phyloP scores from a whole-genome alignment of 148 eudicot genomes.

The Diospyros kaki region DNA sequence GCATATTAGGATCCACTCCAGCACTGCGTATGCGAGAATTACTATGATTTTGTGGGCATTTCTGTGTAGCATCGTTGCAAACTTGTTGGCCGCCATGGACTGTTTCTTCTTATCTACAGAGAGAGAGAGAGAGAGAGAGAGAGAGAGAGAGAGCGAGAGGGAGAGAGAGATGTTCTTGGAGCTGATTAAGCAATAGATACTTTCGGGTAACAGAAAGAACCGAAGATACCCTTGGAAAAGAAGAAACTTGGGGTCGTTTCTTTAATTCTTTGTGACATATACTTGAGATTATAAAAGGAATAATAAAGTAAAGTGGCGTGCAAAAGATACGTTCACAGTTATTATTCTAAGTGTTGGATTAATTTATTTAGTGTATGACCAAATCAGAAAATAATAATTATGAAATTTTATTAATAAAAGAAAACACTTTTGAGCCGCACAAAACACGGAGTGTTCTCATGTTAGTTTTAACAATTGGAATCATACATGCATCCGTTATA shows the following conservation, averaged over 20 bases:
- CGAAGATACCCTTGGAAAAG: neutral
- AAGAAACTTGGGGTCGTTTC: too few species aligned
- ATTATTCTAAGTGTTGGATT: too few species aligned
- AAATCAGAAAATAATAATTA: too few species aligned
- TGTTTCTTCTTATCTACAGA: neutral
- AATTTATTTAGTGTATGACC: too few species aligned
- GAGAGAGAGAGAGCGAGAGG: neutral
- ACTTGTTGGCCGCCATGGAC: constrained; percentile 25
- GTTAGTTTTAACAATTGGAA: too few species aligned
- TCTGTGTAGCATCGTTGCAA: constrained; percentile 24
- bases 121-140: neutral
- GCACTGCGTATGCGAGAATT: constrained; percentile 18
- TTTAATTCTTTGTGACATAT: too few species aligned
- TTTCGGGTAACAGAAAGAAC: neutral
- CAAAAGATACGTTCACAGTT: too few species aligned
- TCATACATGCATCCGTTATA: neutral
- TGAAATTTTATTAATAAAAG: too few species aligned
- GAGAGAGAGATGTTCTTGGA: neutral
- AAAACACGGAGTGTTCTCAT: too few species aligned
- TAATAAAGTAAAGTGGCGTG: too few species aligned
- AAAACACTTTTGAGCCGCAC: too few species aligned
- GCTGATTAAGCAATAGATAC: neutral
- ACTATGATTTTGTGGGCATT: constrained; percentile 19
- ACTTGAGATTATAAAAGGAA: too few species aligned
- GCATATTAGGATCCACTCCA: constrained; percentile 23